phyloP scores from a whole-genome alignment of 2,329 filamentous ascomycete genomes.

The Verticillium alfalfae region DNA sequence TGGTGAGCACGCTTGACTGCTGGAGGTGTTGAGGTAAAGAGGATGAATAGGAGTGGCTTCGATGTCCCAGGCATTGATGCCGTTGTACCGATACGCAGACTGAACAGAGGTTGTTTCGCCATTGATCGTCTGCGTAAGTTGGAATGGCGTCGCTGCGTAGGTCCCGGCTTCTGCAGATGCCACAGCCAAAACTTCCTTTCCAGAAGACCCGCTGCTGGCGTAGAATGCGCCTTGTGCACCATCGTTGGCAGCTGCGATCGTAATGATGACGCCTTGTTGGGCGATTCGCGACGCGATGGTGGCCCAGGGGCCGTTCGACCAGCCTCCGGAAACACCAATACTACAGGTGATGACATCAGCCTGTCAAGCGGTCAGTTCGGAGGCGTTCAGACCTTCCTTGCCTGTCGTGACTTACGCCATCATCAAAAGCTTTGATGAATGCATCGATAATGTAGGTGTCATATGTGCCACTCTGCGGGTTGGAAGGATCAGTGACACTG shows the following conservation, averaged over 20 bases:
- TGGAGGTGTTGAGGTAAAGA: background rate
- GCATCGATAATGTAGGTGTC: conserved; percentile 1
- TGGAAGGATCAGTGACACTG: conserved; percentile 11
- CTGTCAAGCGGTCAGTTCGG: background rate
- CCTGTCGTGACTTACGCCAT: background rate
- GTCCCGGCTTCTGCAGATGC: conserved; percentile 3
- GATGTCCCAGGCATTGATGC: background rate
- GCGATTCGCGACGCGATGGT: conserved; percentile 7
- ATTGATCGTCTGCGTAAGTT: background rate
- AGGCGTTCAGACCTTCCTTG: too few relatives aligned
- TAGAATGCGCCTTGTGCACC: conserved; percentile 16
- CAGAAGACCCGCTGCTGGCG: conserved; percentile 16
- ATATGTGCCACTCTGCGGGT: conserved; percentile 23
- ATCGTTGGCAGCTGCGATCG: conserved; percentile 9
- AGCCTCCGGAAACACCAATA: conserved; percentile 5
- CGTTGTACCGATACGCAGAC: background rate
- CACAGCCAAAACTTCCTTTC: conserved; percentile 17
- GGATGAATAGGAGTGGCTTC: background rate
- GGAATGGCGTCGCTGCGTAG: background rate
- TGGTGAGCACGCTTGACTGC: background rate
- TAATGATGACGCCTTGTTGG: conserved; percentile 18
- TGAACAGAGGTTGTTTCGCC: background rate
- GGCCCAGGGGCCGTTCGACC: conserved; percentile 8
- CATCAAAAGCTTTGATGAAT: background rate
- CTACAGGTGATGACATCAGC: conserved; percentile 9